Evolutionary conservation across 2,329 filamentous ascomycete species (phyloP), one percentile per base, ranked within the genome.

Genomic region (Neofusicoccum ribis): DNA sequence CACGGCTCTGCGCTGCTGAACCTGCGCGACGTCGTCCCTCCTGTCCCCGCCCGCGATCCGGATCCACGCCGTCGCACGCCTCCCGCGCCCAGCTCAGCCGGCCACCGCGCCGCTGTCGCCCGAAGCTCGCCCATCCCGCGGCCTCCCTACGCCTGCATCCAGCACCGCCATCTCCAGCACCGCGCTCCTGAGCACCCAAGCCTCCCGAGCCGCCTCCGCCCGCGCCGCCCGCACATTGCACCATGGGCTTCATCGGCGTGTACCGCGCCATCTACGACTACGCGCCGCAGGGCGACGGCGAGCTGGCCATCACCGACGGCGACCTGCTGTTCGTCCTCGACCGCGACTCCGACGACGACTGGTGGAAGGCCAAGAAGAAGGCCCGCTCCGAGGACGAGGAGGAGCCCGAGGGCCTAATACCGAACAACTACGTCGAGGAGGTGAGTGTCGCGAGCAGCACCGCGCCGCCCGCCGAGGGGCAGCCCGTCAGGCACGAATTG

Each of bases 361-460:
- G 95, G 95, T 98, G 95, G 95, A 95, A 89, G 78, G 92, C 91
- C 54, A 97, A 96, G 84, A 97, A 96, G 84, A 92, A 93, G 69
- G 86, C 86, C 37, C 85, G 83, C 31, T 72, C 71, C n/a, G 91
- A 93, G 43, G 93, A 96, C 49, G 93, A 96, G 47, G 93, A 97
- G 49, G 93, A 97, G 79, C 93, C 93, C 3, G 88, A 92, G 71
- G 93, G 93, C 67, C 80, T 97, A 74, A 89, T 99, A 66, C 95
- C 95, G 14, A 93, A 91, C 76, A 99, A 97, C 78, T 99, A 99
- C 77, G 85, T 99, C 65, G 90, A 97, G 82, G 88, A 96, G 89
- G 93, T 96, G 82, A 81, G 88, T 50, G 36, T 47, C n/a, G 8
- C 31, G 15, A 49, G 23, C 36, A 17, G 44, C 36, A 7, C 31